A percentile compares a stretch with the other conserved stretches of the same genome.
phyloP scores from a whole-genome alignment of 768 basidiomycete species.

The Lyophyllum shimeji region DNA sequence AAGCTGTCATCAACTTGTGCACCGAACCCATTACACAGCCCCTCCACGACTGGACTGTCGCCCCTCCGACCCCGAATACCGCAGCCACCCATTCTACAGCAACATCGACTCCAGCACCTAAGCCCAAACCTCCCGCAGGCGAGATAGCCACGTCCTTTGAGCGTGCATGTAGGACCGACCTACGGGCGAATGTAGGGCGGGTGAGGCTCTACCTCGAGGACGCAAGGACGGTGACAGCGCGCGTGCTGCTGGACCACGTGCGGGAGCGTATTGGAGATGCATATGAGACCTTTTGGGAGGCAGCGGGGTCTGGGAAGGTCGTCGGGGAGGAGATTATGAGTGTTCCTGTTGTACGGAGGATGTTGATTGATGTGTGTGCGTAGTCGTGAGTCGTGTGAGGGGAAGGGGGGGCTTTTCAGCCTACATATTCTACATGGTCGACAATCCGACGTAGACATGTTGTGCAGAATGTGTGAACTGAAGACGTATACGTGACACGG shows the following conservation, averaged over 20 bases:
- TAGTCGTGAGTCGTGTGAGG: no score
- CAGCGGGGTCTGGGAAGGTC: slow-evolving; percentile 33
- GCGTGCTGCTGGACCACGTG: slow-evolving; percentile 75
- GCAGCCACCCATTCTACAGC: slow-evolving; percentile 25
- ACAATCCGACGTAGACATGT: no score
- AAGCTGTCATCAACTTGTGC: slow-evolving; percentile 73
- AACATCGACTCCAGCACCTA: slow-evolving; percentile 25
- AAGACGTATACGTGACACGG: no score
- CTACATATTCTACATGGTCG: neutral
- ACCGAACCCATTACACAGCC: slow-evolving; percentile 57
- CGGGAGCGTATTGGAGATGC: slow-evolving; percentile 72
- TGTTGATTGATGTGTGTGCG: slow-evolving; percentile 11
- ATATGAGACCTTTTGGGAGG: slow-evolving; percentile 73
- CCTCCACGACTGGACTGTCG: slow-evolving; percentile 52
- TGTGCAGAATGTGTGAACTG: no score
- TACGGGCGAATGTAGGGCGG: slow-evolving; percentile 53
- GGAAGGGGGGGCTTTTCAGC: neutral
- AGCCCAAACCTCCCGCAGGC: slow-evolving; percentile 50
- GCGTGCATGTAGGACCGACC: slow-evolving; percentile 51
- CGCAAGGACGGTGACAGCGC: slow-evolving; percentile 76
- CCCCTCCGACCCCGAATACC: slow-evolving; percentile 6
- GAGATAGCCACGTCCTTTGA: slow-evolving; percentile 53
- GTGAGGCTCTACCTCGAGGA: slow-evolving; percentile 82
- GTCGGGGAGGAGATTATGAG: slow-evolving; percentile 3
- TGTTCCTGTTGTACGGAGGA: slow-evolving; percentile 6